Conservation (phyloP, 768 basidiomycete species). For the Trametes sanguinea region DNA sequence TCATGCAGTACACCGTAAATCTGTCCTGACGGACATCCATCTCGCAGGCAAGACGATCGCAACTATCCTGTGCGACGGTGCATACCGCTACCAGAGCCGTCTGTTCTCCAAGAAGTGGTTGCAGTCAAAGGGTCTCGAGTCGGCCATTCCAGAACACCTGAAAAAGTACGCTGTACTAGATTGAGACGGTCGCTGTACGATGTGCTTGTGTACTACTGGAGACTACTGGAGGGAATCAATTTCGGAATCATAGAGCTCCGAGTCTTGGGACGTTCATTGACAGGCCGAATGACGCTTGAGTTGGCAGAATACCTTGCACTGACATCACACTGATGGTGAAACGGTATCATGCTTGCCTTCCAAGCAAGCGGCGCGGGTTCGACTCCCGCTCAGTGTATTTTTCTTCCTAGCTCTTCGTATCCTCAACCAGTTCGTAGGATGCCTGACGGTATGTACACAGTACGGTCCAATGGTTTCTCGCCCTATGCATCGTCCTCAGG, state of each 20-base stretch:
- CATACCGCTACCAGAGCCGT: conserved; percentile 95
- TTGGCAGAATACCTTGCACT: neutral
- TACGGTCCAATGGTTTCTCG: too few species aligned
- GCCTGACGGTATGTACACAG: too few species aligned
- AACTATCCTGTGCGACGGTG: conserved; percentile 93
- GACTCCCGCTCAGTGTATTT: conserved; percentile 29
- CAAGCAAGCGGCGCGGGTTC: conserved; percentile 42
- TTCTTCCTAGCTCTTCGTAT: neutral
- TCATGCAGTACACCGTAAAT: conserved; percentile 13
- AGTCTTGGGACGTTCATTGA: too few species aligned
- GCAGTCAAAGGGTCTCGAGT: conserved; percentile 70
- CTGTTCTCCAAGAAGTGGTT: conserved; percentile 96
- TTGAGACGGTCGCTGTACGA: conserved; percentile 30
- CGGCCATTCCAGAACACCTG: conserved; percentile 79
- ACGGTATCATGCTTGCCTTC: conserved; percentile 85
- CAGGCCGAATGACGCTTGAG: neutral
- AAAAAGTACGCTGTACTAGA: conserved; percentile 90
- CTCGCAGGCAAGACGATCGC: conserved; percentile 74
- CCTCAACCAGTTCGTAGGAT: too few species aligned
- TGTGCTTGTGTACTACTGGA: too few species aligned
- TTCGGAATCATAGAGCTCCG: too few species aligned
- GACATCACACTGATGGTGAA: conserved; percentile 24
- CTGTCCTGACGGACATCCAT: neutral
- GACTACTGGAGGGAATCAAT: too few species aligned
- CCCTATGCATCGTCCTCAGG: too few species aligned